phyloP scores from a whole-genome alignment of 169 alveolate species.

The Eimeria zaria region DNA sequence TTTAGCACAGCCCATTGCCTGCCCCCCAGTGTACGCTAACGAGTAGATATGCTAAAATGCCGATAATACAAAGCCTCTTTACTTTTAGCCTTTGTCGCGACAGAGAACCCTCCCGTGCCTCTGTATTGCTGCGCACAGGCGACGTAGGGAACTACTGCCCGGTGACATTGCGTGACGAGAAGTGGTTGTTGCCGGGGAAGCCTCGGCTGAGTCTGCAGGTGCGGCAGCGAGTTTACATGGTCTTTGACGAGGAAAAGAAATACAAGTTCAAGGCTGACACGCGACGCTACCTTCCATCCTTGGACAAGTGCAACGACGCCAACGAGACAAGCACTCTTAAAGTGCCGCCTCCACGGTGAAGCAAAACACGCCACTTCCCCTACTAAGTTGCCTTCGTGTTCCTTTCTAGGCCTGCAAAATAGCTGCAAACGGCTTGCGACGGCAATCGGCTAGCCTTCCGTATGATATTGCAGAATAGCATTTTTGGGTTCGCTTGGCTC shows the following conservation, averaged over 20 bases:
- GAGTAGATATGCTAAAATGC: neutral
- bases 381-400: neutral
- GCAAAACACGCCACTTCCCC: neutral
- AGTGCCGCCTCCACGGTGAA: slow-evolving; percentile 77
- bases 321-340: slow-evolving; percentile 34
- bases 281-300: slow-evolving; percentile 60
- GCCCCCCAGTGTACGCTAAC: neutral
- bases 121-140: slow-evolving; percentile 19
- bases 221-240: slow-evolving; percentile 72
- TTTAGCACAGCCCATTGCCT: neutral
- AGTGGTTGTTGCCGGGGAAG: slow-evolving; percentile 79
- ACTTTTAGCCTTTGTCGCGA: neutral
- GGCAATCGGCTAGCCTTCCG: neutral
- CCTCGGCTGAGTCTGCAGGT: slow-evolving; percentile 75
- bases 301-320: slow-evolving; percentile 54
- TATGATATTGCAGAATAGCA: slow-evolving; percentile 12
- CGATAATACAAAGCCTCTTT: neutral
- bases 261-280: slow-evolving; percentile 66
- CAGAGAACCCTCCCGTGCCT: neutral
- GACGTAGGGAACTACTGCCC: slow-evolving; percentile 82
- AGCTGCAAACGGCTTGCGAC: neutral
- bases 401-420: neutral
- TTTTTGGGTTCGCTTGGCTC: slow-evolving; percentile 57
- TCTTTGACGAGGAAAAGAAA: slow-evolving; percentile 32
- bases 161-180: slow-evolving; percentile 75